phyloP scores from a whole-genome alignment of 805 yeast genomes.

The Pichia sporocuriosa region DNA sequence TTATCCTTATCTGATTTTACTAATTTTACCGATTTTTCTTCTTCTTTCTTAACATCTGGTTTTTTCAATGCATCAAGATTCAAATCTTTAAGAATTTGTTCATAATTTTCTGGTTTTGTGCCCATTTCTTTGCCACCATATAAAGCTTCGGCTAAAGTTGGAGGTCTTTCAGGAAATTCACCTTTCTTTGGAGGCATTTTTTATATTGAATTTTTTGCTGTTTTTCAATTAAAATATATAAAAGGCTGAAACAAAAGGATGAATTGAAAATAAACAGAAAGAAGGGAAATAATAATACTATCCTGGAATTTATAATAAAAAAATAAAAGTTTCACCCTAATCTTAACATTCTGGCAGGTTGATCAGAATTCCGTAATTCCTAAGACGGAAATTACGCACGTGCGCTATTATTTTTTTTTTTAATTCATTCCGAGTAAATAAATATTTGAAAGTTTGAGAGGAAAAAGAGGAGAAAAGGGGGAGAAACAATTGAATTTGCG shows the following conservation, averaged over 20 bases:
- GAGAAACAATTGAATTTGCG: too few relatives aligned
- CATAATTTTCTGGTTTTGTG: slow-evolving; percentile 10
- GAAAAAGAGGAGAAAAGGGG: too few relatives aligned
- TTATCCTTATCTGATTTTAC: too few relatives aligned
- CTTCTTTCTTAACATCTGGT: background rate
- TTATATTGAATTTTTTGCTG: too few relatives aligned
- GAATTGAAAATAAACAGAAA: background rate
- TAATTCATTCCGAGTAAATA: too few relatives aligned
- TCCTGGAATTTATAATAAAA: background rate
- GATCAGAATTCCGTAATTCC: background rate
- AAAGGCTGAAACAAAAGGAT: too few relatives aligned
- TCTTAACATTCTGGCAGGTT: too few relatives aligned
- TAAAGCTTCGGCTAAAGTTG: slow-evolving; percentile 14
- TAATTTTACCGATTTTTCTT: background rate
- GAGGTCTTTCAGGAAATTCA: slow-evolving; percentile 16
- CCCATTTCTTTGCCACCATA: slow-evolving; percentile 11
- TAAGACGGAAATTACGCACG: background rate
- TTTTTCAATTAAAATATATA: too few relatives aligned
- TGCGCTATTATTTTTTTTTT: too few relatives aligned
- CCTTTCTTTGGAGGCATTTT: slow-evolving; percentile 12
- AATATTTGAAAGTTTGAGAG: too few relatives aligned
- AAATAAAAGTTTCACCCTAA: too few relatives aligned
- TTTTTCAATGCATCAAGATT: slow-evolving; percentile 7
- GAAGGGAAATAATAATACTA: too few relatives aligned
- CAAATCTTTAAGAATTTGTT: slow-evolving; percentile 8